Base-by-base conservation (phyloP, 2,329 filamentous ascomycete genomes). In the Thelonectria blattea region DNA sequence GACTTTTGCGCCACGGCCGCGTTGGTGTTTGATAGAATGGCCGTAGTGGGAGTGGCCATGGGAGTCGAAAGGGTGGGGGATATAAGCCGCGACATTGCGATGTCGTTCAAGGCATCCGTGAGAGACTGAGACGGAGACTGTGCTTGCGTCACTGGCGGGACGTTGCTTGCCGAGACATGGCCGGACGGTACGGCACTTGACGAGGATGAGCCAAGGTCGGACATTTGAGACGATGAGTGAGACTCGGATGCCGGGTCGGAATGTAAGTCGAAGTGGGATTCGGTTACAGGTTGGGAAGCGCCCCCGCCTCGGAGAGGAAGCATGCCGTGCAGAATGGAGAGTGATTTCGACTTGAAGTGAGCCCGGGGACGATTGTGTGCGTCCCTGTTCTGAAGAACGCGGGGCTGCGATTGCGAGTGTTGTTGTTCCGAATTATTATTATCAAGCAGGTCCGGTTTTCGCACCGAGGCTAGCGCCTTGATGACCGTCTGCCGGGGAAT, bases 401-500 rank as follows among this genome's bases (percentile, higher is more conserved):
- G 45, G 45, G 45, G 9, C 3, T 20, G 41, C 32, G 46, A 34
- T 30, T 24, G 43, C 15, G 56, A 53, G 14, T 52, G 20, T 6
- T 34, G 43, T 14, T 3, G 15, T 14, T 37, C 12, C 11, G 34
- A 37, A 37, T 37, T 37, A 15, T 37, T 37, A 18, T 41, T 39
- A 43, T 50, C 79, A 63, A 91, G 77, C 27, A 87, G 81, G 72
- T 89, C 83, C 54, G 88, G 84, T 71, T 86, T 85, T 68, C 84
- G 83, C 68, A 85, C 81, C 14, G 91, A 93, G 57, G 90, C 90
- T 66, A 94, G 78, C 6, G 91, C 91, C 79, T 95, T 93, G 80
- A 93, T 87, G 71, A 93, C 88, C 57, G 91, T 94, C 77, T 94
- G 91, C 64, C 88, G 87, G 12, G 91, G 91, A 66, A 93, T 81